These are phyloP conservation scores for Tuber magnatum DNA, from an alignment of 495 filamentous ascomycete genomes.

Conservation along the genomic window DNA sequence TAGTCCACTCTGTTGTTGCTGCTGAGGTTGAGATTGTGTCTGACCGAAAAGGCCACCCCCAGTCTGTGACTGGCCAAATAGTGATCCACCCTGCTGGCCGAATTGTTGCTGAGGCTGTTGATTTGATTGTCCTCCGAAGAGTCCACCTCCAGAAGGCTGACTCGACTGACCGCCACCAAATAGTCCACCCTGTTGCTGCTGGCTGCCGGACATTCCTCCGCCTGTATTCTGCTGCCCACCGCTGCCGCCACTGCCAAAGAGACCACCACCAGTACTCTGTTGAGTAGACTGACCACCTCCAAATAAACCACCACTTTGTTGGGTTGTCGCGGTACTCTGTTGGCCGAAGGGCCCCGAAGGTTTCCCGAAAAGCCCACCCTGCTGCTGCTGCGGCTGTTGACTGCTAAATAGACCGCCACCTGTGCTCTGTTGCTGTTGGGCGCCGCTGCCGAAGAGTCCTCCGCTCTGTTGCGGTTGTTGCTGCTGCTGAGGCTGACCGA, in stretches of 20 bases:
- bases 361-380: constrained; percentile 44
- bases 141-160: constrained; percentile 34
- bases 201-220: constrained; percentile 41
- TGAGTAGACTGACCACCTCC: constrained; percentile 35
- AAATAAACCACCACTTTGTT: constrained; percentile 44
- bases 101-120: constrained; percentile 42
- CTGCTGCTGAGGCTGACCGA: constrained; percentile 42
- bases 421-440: constrained; percentile 37
- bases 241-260: constrained; percentile 32
- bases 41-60: constrained; percentile 20
- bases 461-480: constrained; percentile 29
- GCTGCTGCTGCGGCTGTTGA: constrained; percentile 30
- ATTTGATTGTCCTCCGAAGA: constrained; percentile 37
- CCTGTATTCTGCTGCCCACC: constrained; percentile 38
- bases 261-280: constrained; percentile 35
- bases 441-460: constrained; percentile 17
- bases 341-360: constrained; percentile 6
- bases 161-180: constrained; percentile 45
- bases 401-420: constrained; percentile 14
- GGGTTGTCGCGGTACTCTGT: constrained; percentile 29
- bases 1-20: constrained; percentile 20
- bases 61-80: constrained; percentile 37
- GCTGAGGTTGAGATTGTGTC: constrained; percentile 21
- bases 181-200: constrained; percentile 42
- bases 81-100: constrained; percentile 42